Evolutionary conservation across 176 grass and related monocot genomes (phyloP).

Genomic region (Hsuehochloa calcarea): DNA sequence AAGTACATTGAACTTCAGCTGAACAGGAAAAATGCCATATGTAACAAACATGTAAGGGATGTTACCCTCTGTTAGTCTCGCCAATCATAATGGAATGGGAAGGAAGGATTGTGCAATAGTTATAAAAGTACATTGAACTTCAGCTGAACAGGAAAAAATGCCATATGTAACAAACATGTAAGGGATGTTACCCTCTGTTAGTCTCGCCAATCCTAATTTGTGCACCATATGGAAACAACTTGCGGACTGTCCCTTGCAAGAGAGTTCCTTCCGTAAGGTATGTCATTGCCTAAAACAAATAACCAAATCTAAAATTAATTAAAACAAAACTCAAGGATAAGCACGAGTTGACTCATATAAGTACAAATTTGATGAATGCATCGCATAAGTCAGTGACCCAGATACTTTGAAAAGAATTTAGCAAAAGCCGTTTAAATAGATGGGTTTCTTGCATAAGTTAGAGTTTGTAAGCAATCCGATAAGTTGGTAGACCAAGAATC

Average conservation of each 20-base stretch:
- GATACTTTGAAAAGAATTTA: not conserved
- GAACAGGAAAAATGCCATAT: slow-evolving; percentile 24
- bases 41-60: slow-evolving; percentile 5
- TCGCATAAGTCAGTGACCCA: not conserved
- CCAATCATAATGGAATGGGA: slow-evolving; percentile 51
- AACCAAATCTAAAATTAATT: not conserved
- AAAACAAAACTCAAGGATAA: not conserved
- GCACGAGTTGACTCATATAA: not conserved
- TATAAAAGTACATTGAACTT: not conserved
- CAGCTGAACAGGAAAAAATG: slow-evolving; percentile 19
- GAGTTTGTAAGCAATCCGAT: not conserved
- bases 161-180: not conserved
- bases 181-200: slow-evolving; percentile 64
- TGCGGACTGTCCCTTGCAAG: slow-evolving; percentile 70
- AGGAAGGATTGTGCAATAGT: not conserved
- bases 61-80: slow-evolving; percentile 72
- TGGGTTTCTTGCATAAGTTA: not conserved
- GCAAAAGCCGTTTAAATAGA: not conserved
- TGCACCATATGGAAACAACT: slow-evolving; percentile 77
- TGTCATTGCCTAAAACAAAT: slow-evolving; percentile 56
- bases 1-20: not conserved
- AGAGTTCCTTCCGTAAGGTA: slow-evolving; percentile 69
- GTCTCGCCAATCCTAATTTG: slow-evolving; percentile 74
- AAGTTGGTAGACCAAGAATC: not conserved
- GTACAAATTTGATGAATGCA: not conserved